These are phyloP conservation scores for Penicillium nordicum DNA, from an alignment of 2,329 filamentous ascomycete genomes.

Conservation along the genomic window DNA sequence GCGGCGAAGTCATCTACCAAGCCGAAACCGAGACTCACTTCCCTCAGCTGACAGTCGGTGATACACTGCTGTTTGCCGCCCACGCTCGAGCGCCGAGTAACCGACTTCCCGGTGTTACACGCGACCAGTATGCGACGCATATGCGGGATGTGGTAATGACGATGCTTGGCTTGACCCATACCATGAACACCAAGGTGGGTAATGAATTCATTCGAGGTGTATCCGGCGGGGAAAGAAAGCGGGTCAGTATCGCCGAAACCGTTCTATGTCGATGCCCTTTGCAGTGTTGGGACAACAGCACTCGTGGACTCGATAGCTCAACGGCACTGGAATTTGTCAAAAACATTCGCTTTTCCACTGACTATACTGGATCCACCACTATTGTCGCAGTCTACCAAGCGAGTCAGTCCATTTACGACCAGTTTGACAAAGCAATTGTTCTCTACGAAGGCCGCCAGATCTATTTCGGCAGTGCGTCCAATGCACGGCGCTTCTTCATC, in stretches of 20 bases:
- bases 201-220: conserved; percentile 59
- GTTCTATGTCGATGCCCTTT: conserved; percentile 45
- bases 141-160: conserved; percentile 52
- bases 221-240: conserved; percentile 58
- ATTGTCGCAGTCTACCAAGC: conserved; percentile 55
- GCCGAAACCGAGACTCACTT: conserved; percentile 81
- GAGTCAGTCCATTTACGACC: conserved; percentile 47
- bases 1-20: conserved; percentile 83
- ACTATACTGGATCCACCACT: conserved; percentile 47
- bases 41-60: conserved; percentile 69
- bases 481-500: conserved; percentile 64
- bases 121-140: conserved; percentile 47
- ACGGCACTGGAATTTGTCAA: conserved; percentile 56
- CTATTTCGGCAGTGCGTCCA: conserved; percentile 62
- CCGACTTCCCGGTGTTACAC: conserved; percentile 38
- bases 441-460: conserved; percentile 73
- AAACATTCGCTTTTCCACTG: conserved; percentile 47
- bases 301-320: conserved; percentile 50
- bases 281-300: conserved; percentile 48
- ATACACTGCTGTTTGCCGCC: conserved; percentile 74
- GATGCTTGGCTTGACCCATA: conserved; percentile 54
- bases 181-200: conserved; percentile 45
- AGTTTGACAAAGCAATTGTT: conserved; percentile 68
- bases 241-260: conserved; percentile 57
- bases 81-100: conserved; percentile 53